Base-by-base conservation (phyloP, 2,329 filamentous ascomycete genomes). In the Fusarium solani-melongenae region DNA sequence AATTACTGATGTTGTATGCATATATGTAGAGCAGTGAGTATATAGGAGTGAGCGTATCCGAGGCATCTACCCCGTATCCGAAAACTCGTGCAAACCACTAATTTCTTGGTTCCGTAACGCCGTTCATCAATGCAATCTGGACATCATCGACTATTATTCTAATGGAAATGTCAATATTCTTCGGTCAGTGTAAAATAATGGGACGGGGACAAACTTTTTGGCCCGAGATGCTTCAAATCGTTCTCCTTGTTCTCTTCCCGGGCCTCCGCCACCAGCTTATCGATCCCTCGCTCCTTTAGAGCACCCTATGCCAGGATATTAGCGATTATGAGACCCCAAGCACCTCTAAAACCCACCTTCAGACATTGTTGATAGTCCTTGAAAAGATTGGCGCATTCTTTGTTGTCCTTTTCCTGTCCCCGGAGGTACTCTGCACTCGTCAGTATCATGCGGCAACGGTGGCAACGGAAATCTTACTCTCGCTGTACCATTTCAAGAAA, bases 401-500 rank as follows among this genome's bases (percentile, higher is more conserved):
- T 89, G 81, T 96, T 95, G 53, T 92, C 92, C 44, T 91, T 93
- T 46, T 95, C 93, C 67, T 92, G 92, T 20, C 95, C 95, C 76
- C 95, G 90, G 22, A 99, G 90, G 80, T 98, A 99, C 83, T 98
- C 96, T 96, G 74, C 2, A 7, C 51, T 64, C 4, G 58, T 79
- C 59, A 78, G 73, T 24, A 6, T 56, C 17, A 36, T 67, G 33
- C 57, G 46, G 9, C 24, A 29, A 74, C 58, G 77, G 44, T 34
- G 76, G 60, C 60, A 44, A 68, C 59, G 38, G 61, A 65, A 49
- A 60, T 83, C 92, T 67, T 87, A 98, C 96, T 98, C 84, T 99
- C 96, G 81, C 95, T 98, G 83, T 99, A 99, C 96, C 96, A 99
- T 85, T 98, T 98, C 73, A 99, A 86, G 82, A 99, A 99, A 85